Evolutionary conservation across 2,329 filamentous ascomycete genomes (phyloP).

Genomic region (Colletotrichum coccodes): DNA sequence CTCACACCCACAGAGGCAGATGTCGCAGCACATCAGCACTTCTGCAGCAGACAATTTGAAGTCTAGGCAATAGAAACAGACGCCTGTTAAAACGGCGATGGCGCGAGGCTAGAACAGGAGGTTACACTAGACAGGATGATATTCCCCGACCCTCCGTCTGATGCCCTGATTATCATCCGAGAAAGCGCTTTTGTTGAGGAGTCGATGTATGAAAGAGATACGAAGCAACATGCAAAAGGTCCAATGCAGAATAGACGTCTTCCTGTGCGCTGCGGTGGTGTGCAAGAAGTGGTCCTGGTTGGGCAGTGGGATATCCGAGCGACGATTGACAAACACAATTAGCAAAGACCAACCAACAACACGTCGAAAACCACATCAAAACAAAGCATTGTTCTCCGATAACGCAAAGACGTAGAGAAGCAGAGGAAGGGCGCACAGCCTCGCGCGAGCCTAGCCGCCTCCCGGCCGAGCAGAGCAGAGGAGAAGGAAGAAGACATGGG

Average conservation of each 20-base stretch:
- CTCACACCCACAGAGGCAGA: slow-evolving; percentile 5
- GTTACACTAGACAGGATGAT: neutral
- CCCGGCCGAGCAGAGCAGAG: neutral
- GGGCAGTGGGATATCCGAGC: neutral
- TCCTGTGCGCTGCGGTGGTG: neutral
- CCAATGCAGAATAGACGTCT: neutral
- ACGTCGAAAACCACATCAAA: neutral
- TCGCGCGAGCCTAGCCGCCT: slow-evolving; percentile 12
- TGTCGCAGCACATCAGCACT: neutral
- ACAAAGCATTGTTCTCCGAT: slow-evolving; percentile 31
- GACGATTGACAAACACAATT: neutral
- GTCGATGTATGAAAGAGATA: neutral
- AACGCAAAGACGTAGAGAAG: slow-evolving; percentile 2
- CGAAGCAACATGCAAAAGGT: neutral
- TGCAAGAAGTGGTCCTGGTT: neutral
- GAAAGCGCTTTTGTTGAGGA: slow-evolving; percentile 2
- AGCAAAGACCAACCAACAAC: neutral
- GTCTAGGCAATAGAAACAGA: neutral
- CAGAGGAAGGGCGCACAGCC: slow-evolving; percentile 16
- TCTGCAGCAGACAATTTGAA: slow-evolving; percentile 11
- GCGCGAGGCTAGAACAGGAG: neutral
- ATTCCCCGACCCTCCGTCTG: slow-evolving; percentile 26
- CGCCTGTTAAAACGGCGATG: neutral
- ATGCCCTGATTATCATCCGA: neutral
- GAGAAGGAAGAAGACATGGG: neutral